These are phyloP conservation scores for Hanseniaspora gamundiae DNA, from an alignment of 1,139 yeast species.

Conservation along the genomic window DNA sequence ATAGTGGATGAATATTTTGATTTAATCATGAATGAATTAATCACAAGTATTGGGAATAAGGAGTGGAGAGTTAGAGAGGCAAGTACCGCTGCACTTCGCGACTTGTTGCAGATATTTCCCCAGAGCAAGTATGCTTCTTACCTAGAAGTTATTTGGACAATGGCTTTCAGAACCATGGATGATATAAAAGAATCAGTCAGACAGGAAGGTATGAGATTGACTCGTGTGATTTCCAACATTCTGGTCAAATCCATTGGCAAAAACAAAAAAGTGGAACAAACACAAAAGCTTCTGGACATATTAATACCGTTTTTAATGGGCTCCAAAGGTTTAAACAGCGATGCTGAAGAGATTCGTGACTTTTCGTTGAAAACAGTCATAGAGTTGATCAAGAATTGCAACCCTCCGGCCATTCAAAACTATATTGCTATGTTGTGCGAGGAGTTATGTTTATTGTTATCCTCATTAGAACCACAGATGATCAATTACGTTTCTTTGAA, in stretches of 20 bases:
- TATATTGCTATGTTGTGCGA: slow-evolving; percentile 60
- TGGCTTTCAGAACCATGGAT: slow-evolving; percentile 84
- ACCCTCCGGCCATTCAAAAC: slow-evolving; percentile 48
- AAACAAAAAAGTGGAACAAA: slow-evolving; percentile 23
- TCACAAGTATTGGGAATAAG: slow-evolving; percentile 60
- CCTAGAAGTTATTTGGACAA: slow-evolving; percentile 67
- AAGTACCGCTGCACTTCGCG: slow-evolving; percentile 61
- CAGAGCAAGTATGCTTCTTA: slow-evolving; percentile 39
- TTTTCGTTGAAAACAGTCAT: slow-evolving; percentile 68
- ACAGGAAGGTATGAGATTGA: slow-evolving; percentile 59
- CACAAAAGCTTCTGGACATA: slow-evolving; percentile 37
- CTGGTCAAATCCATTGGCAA: slow-evolving; percentile 40
- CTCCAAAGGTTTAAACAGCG: slow-evolving; percentile 64
- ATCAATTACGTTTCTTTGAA: slow-evolving; percentile 76
- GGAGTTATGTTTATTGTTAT: slow-evolving; percentile 60
- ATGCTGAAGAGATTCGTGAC: slow-evolving; percentile 71
- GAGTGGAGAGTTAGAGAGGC: slow-evolving; percentile 97
- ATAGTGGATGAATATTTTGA: slow-evolving; percentile 44
- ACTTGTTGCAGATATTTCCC: slow-evolving; percentile 52
- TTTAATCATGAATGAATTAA: slow-evolving; percentile 50
- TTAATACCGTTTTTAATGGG: slow-evolving; percentile 77
- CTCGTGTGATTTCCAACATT: slow-evolving; percentile 53
- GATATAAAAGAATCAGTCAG: slow-evolving; percentile 93
- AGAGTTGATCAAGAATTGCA: slow-evolving; percentile 46
- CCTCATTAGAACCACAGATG: slow-evolving; percentile 85